Conservation (phyloP, 352 stramenopile species). For the Elongisporangium undulatum region DNA sequence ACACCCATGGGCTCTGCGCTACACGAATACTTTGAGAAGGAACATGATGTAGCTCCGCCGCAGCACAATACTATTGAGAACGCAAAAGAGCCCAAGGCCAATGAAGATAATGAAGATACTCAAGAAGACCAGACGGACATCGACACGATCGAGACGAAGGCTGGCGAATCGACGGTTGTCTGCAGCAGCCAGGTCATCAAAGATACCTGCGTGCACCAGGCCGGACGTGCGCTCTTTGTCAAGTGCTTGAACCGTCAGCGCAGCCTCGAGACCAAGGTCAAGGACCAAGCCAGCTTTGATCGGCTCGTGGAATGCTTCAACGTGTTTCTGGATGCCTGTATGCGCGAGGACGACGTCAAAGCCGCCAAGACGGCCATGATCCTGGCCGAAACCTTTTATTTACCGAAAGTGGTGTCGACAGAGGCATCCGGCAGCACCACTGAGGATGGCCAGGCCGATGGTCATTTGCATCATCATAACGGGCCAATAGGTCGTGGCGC, state of each 20-base stretch:
- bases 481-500: slow-evolving; percentile 38
- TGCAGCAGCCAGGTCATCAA: slow-evolving; percentile 2
- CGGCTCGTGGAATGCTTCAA: slow-evolving; percentile 63
- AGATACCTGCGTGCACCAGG: slow-evolving; percentile 19
- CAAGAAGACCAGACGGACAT: slow-evolving; percentile 2
- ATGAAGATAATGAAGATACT: slow-evolving; percentile 3
- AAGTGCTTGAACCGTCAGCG: slow-evolving; percentile 80
- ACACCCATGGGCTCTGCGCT: slow-evolving; percentile 54
- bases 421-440: neutral
- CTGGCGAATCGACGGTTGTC: neutral
- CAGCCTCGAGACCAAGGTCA: slow-evolving; percentile 73
- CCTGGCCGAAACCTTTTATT: slow-evolving; percentile 80
- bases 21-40: slow-evolving; percentile 41
- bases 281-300: slow-evolving; percentile 52
- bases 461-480: slow-evolving; percentile 25
- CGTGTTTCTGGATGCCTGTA: slow-evolving; percentile 68
- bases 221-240: slow-evolving; percentile 67
- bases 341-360: slow-evolving; percentile 77
- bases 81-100: slow-evolving; percentile 1
- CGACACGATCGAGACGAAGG: neutral
- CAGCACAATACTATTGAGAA: no score
- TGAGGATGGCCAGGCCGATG: slow-evolving; percentile 16
- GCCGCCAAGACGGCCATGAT: slow-evolving; percentile 87
- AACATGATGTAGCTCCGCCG: slow-evolving; percentile 5
- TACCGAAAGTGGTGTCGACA: slow-evolving; percentile 6